Evolutionary conservation across 2,329 filamentous ascomycete species (phyloP), one percentile per base, ranked within the genome.

Genomic region (Fusarium brevicatenulatum): DNA sequence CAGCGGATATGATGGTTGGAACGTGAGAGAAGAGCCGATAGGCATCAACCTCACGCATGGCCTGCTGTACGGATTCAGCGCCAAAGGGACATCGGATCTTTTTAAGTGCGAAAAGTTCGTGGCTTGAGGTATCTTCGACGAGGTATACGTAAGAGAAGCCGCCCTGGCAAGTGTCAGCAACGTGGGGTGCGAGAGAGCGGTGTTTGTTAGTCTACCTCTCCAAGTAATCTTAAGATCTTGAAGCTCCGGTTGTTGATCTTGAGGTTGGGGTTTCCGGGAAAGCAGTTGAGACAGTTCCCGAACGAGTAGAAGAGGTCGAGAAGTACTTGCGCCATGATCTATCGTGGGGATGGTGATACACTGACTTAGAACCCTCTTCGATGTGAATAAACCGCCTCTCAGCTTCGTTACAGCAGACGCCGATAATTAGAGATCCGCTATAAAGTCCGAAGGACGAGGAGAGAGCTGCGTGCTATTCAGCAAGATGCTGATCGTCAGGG

Each of bases 81-180:
- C 96, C 96, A 80, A 99, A 98, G 9, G 96, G 95, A 86, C 96
- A 99, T 80, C 95, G 92, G 82, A 99, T 99, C 88, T 99, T 99
- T 84, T 99, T 99, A 70, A 98, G 91, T 23, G 96, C 96, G 82
- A 97, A 95, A 52, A 97, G 89, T 78, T 95, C 91, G 67, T 93
- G 93, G 58, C 91, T 92, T 61, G 90, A 87, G 53, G 93, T 95
- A 82, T 98, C 95, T 86, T 98, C 93, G 68, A 99, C 96, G 67
- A 99, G 93, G 85, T 99, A 99, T 77, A 99, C 96, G 83, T 98
- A 99, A 74, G 95, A 97, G 87, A 99, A 99, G 79, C 96, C 96
- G 81, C 96, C 96, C 92, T 95, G 36, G 44, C 32, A 13, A 25
- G 47, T 34, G 65, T 71, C 57, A 68, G 69, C 40, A 43, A 50